phyloP scores from a whole-genome alignment of 345 rosid genomes.

The Stellera chamaejasme region DNA sequence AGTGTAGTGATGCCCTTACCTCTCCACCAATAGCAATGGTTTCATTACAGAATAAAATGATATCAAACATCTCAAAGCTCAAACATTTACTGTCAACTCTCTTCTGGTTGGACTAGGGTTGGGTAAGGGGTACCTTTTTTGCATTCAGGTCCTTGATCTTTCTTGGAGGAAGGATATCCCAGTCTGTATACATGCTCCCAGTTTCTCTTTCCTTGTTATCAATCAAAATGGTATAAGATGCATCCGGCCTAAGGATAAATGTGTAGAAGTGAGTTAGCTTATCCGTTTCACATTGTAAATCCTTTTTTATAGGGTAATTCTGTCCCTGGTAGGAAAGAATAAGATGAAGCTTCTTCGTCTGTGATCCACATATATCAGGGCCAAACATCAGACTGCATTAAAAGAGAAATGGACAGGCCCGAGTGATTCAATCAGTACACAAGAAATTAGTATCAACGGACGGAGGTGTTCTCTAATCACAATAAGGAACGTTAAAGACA shows the following conservation, averaged over 20 bases:
- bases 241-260: slow-evolving; percentile 87
- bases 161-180: slow-evolving; percentile 93
- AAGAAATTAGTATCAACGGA: too few species aligned
- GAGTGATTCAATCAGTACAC: background rate
- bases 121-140: slow-evolving; percentile 48
- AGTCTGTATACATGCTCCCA: slow-evolving; percentile 88
- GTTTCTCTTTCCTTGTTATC: slow-evolving; percentile 85
- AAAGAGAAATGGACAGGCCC: slow-evolving; percentile 3
- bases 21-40: too few species aligned
- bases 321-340: slow-evolving; percentile 93
- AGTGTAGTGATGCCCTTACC: too few species aligned
- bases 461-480: too few species aligned
- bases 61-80: background rate
- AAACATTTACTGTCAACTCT: background rate
- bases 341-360: slow-evolving; percentile 83
- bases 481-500: background rate
- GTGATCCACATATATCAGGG: slow-evolving; percentile 91
- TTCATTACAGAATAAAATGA: background rate
- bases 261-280: slow-evolving; percentile 91
- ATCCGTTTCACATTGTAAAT: slow-evolving; percentile 89
- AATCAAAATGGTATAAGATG: slow-evolving; percentile 70
- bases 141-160: slow-evolving; percentile 70
- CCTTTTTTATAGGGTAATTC: slow-evolving; percentile 84
- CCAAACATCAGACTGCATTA: slow-evolving; percentile 90
- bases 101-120: background rate